phyloP scores from a whole-genome alignment of 768 basidiomycete genomes.

The Obba rivulosa region DNA sequence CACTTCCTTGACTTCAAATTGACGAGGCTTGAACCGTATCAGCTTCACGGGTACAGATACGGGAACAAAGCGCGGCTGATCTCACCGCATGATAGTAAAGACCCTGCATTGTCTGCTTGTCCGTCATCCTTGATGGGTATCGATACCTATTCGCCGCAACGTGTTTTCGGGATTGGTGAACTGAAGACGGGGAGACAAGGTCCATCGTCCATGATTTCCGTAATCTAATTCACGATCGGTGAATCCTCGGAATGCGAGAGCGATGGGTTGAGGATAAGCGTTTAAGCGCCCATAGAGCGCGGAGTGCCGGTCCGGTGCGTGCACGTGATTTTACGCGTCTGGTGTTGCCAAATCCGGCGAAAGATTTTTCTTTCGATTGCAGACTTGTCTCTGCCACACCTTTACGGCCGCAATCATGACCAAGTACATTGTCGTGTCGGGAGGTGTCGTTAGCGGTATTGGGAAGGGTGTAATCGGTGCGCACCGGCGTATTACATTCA shows the following conservation, averaged over 20 bases:
- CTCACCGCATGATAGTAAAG: slow-evolving; percentile 14
- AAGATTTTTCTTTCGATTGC: slow-evolving; percentile 10
- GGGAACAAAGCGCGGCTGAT: too few species aligned
- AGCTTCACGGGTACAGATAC: not conserved
- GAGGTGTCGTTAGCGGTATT: slow-evolving; percentile 97
- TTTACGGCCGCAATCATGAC: slow-evolving; percentile 53
- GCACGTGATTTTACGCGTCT: slow-evolving; percentile 12
- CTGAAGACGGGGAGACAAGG: too few species aligned
- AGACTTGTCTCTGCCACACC: slow-evolving; percentile 2
- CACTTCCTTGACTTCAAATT: slow-evolving; percentile 64
- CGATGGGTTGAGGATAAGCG: not conserved
- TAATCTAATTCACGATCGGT: slow-evolving; percentile 1
- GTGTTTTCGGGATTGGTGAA: too few species aligned
- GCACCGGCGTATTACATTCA: slow-evolving; percentile 26
- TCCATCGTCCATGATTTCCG: not conserved
- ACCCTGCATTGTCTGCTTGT: slow-evolving; percentile 8
- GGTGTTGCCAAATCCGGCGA: not conserved
- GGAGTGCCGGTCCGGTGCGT: slow-evolving; percentile 4
- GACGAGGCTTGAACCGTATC: slow-evolving; percentile 40
- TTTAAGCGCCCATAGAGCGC: not conserved
- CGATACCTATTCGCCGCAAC: too few species aligned
- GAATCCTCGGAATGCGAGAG: not conserved
- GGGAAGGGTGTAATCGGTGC: slow-evolving; percentile 99
- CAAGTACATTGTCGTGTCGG: slow-evolving; percentile 94
- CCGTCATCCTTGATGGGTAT: too few species aligned